phyloP scores from a whole-genome alignment of 768 basidiomycete species.

The Boletus edulis region DNA sequence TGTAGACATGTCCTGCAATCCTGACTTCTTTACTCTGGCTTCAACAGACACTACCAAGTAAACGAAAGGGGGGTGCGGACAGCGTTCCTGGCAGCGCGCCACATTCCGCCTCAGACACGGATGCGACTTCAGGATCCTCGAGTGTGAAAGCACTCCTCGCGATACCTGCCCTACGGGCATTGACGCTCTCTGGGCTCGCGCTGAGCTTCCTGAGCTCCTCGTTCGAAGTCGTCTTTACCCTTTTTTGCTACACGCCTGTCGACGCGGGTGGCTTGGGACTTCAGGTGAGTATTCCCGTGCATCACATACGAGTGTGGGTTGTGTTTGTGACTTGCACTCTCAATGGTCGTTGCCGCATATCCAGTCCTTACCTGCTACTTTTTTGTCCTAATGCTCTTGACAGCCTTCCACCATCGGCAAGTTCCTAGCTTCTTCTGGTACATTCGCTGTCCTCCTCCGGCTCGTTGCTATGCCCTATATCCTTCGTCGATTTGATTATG shows the following conservation, averaged over 20 bases:
- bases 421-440: constrained; percentile 49
- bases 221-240: constrained; percentile 61
- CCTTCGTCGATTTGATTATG: constrained; percentile 9
- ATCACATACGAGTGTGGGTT: too few relatives aligned
- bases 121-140: neutral
- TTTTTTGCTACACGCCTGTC: constrained; percentile 59
- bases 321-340: too few relatives aligned
- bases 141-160: constrained; percentile 38
- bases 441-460: constrained; percentile 46
- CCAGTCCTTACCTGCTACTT: neutral
- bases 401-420: constrained; percentile 56
- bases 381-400: neutral
- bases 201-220: constrained; percentile 51
- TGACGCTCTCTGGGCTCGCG: constrained; percentile 47
- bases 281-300: constrained; percentile 33
- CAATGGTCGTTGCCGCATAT: too few relatives aligned
- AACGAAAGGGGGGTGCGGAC: too few relatives aligned
- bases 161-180: constrained; percentile 47
- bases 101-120: too few relatives aligned
- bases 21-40: too few relatives aligned
- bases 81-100: too few relatives aligned
- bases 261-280: constrained; percentile 52
- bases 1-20: too few relatives aligned
- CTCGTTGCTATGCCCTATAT: constrained; percentile 44
- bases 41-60: too few relatives aligned